A percentile compares a stretch with the other conserved stretches of the same genome.
These are phyloP conservation scores for Globisporangium irregulare DNA, from an alignment of 352 stramenopile species.

Conservation along the genomic window DNA sequence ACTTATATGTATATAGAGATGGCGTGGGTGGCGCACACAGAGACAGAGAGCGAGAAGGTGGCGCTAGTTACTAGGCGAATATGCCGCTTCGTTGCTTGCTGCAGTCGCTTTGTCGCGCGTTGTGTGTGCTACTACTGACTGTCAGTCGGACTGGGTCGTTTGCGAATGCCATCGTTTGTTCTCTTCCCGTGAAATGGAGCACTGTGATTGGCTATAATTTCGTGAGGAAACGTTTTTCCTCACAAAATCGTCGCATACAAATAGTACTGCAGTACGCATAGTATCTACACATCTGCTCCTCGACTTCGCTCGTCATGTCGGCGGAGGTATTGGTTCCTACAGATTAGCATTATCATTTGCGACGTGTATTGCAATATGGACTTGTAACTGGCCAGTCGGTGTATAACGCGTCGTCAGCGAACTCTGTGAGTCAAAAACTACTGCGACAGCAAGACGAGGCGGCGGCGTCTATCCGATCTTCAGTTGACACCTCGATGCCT, in stretches of 20 bases:
- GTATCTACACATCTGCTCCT: not conserved
- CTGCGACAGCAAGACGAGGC: no score
- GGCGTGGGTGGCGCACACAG: not conserved
- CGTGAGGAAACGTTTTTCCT: not conserved
- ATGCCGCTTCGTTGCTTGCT: not conserved
- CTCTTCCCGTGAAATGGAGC: not conserved
- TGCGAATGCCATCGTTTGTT: not conserved
- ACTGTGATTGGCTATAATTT: not conserved
- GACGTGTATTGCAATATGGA: not conserved
- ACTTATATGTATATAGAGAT: not conserved
- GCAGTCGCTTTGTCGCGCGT: not conserved
- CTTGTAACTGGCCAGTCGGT: no score
- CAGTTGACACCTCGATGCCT: no score
- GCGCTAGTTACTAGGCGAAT: not conserved
- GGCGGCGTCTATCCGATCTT: no score
- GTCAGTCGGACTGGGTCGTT: not conserved
- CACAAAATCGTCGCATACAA: not conserved
- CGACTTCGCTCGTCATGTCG: no score
- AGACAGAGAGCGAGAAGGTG: not conserved
- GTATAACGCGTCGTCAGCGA: no score
- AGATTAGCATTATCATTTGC: not conserved
- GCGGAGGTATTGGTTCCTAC: no score
- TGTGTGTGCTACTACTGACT: not conserved
- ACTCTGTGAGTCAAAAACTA: no score
- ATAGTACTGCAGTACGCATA: not conserved